Conservation (phyloP, 2,329 filamentous ascomycete genomes). For the Bertia moriformis region DNA sequence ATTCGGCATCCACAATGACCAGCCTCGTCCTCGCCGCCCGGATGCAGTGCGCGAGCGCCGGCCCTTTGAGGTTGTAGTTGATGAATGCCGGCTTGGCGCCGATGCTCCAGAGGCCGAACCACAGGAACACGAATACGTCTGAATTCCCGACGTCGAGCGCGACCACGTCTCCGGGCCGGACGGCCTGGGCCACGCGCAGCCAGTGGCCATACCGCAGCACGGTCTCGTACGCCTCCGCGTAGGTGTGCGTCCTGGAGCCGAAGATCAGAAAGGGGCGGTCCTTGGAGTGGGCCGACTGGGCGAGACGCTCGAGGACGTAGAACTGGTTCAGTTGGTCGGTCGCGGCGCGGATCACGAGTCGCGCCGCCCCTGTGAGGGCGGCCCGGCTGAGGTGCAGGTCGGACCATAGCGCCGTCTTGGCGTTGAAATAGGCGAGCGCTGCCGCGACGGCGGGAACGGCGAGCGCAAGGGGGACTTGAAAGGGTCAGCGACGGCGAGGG, state of each 20-base stretch:
- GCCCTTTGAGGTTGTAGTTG: slow-evolving; percentile 69
- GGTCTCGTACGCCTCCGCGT: slow-evolving; percentile 58
- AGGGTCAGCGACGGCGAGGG: slow-evolving; percentile 2
- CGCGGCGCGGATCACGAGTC: slow-evolving; percentile 30
- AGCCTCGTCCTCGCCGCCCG: slow-evolving; percentile 51
- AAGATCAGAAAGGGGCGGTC: slow-evolving; percentile 47
- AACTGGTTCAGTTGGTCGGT: slow-evolving; percentile 56
- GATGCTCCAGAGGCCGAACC: slow-evolving; percentile 68
- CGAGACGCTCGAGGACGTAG: slow-evolving; percentile 58
- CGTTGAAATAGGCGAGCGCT: slow-evolving; percentile 63
- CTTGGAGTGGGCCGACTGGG: too few relatives aligned
- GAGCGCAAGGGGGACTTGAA: slow-evolving; percentile 38
- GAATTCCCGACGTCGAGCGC: slow-evolving; percentile 73
- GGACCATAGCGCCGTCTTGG: slow-evolving; percentile 49
- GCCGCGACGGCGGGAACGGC: slow-evolving; percentile 49
- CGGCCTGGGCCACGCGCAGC: slow-evolving; percentile 47
- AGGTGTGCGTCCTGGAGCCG: slow-evolving; percentile 56
- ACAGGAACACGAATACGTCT: slow-evolving; percentile 61
- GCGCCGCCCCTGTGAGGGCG: slow-evolving; percentile 36
- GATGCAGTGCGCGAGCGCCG: slow-evolving; percentile 61
- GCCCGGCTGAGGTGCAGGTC: slow-evolving; percentile 48
- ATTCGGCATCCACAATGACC: slow-evolving; percentile 51
- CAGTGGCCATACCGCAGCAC: slow-evolving; percentile 62
- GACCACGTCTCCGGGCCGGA: slow-evolving; percentile 62
- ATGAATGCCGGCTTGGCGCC: slow-evolving; percentile 74